Percentiles rank a stretch among this genome's conserved stretches.
phyloP scores from a whole-genome alignment of 139 green algal genomes.

The Chlamydomonas asymmetrica region DNA sequence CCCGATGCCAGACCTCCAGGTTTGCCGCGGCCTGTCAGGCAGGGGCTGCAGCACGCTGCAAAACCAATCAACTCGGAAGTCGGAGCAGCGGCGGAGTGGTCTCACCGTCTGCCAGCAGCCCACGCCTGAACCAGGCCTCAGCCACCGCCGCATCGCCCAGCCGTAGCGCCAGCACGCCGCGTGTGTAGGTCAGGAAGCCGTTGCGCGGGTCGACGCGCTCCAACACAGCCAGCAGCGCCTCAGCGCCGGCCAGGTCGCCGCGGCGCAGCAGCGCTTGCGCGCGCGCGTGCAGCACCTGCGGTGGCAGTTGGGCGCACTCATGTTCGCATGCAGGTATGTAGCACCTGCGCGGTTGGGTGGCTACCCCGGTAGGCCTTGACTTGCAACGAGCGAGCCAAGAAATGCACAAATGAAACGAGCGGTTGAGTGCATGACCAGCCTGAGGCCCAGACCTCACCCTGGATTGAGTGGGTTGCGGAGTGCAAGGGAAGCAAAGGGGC shows the following conservation, averaged over 20 bases:
- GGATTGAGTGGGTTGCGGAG: too few species aligned
- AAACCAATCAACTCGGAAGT: too few species aligned
- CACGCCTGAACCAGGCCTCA: conserved; percentile 34
- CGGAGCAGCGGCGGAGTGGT: too few species aligned
- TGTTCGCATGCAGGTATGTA: neutral
- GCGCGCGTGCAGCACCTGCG: conserved; percentile 26
- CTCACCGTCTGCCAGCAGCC: neutral
- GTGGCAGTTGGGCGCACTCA: neutral
- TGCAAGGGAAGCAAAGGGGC: too few species aligned
- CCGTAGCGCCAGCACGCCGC: conserved; percentile 54
- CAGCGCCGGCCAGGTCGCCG: conserved; percentile 30
- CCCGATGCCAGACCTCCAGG: too few species aligned
- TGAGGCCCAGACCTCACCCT: too few species aligned
- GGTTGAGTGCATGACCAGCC: too few species aligned
- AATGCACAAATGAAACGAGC: too few species aligned
- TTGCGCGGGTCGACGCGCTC: conserved; percentile 44
- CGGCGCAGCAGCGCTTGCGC: conserved; percentile 19
- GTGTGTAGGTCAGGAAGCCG: conserved; percentile 55
- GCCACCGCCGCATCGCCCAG: conserved; percentile 47
- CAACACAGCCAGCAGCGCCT: conserved; percentile 34
- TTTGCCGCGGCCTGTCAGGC: too few species aligned
- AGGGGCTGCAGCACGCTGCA: too few species aligned
- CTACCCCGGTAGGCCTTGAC: too few species aligned
- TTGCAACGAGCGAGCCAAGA: too few species aligned
- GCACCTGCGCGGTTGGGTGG: neutral